These are phyloP conservation scores for Tritrichomonas musculus DNA, from an alignment of 208 protist species.

Conservation along the genomic window DNA sequence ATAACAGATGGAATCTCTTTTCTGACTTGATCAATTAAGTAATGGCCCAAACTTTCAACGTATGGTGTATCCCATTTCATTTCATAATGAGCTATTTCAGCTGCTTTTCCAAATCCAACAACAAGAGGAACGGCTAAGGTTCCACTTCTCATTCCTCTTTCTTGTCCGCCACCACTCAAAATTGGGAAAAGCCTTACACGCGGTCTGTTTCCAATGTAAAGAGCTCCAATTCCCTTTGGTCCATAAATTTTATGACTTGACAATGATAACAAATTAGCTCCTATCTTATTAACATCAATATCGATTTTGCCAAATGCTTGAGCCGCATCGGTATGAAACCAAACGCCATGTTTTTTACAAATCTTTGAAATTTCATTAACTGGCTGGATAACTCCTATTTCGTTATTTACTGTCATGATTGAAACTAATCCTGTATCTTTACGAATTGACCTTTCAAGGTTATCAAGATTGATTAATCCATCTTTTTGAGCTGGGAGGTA, in stretches of 20 bases:
- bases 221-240: conserved; percentile 59
- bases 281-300: conserved; percentile 74
- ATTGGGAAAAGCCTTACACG: conserved; percentile 88
- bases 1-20: conserved; percentile 28
- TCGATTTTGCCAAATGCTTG: conserved; percentile 90
- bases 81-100: conserved; percentile 60
- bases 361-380: conserved; percentile 84
- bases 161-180: conserved; percentile 94
- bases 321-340: conserved; percentile 82
- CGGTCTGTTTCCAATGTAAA: conserved; percentile 73
- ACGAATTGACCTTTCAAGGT: conserved; percentile 18
- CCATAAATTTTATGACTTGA: conserved; percentile 86
- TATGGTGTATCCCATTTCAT: conserved; percentile 80
- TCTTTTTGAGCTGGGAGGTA: conserved; percentile 91
- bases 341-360: conserved; percentile 69
- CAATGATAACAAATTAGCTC: conserved; percentile 85
- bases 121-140: conserved; percentile 46
- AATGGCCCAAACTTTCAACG: conserved; percentile 62
- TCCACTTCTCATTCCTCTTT: conserved; percentile 76
- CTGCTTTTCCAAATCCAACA: conserved; percentile 55
- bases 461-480: conserved; percentile 82
- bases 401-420: conserved; percentile 96
- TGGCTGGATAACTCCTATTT: conserved; percentile 81
- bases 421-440: conserved; percentile 83
- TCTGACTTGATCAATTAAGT: conserved; percentile 69